Conservation (phyloP, 164 flowering plant species). For the Nelumbo lutea region DNA sequence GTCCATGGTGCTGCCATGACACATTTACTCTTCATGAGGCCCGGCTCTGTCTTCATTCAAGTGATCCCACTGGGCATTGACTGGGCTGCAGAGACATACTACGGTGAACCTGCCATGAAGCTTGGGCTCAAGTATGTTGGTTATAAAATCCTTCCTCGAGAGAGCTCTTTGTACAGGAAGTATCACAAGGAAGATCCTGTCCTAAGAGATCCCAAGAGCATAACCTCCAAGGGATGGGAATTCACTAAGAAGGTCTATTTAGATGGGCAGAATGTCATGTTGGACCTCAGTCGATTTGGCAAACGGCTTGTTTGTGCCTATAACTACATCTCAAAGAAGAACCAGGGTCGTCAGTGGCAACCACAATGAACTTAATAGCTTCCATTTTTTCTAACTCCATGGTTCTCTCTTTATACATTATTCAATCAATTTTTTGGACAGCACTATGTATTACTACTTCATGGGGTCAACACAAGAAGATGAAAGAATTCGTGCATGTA, state of each 20-base stretch:
- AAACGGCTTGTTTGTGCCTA: conserved; percentile 56
- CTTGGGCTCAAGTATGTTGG: conserved; percentile 72
- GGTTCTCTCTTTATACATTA: background rate
- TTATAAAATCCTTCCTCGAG: conserved; percentile 58
- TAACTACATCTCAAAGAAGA: conserved; percentile 20
- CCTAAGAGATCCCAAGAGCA: conserved; percentile 54
- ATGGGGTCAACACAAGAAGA: background rate
- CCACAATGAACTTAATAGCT: background rate
- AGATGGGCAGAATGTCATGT: conserved; percentile 67
- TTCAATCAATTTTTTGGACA: background rate
- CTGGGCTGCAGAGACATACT: conserved; percentile 89
- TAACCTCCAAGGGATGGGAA: conserved; percentile 71
- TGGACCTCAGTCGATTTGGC: conserved; percentile 55
- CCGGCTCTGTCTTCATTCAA: conserved; percentile 71
- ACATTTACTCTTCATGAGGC: conserved; percentile 77
- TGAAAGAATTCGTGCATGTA: background rate
- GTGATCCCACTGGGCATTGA: conserved; percentile 79
- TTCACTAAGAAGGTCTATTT: conserved; percentile 80
- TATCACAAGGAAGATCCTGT: conserved; percentile 61
- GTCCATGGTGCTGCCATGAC: conserved; percentile 99
- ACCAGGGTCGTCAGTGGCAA: background rate
- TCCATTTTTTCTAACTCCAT: background rate
- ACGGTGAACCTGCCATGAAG: conserved; percentile 76
- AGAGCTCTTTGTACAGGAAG: conserved; percentile 68
- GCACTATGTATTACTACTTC: background rate